Percentiles rank a stretch among this genome's conserved stretches.
These are phyloP conservation scores for Globisporangium cystogenes DNA, from an alignment of 352 stramenopile genomes.

Conservation along the genomic window DNA sequence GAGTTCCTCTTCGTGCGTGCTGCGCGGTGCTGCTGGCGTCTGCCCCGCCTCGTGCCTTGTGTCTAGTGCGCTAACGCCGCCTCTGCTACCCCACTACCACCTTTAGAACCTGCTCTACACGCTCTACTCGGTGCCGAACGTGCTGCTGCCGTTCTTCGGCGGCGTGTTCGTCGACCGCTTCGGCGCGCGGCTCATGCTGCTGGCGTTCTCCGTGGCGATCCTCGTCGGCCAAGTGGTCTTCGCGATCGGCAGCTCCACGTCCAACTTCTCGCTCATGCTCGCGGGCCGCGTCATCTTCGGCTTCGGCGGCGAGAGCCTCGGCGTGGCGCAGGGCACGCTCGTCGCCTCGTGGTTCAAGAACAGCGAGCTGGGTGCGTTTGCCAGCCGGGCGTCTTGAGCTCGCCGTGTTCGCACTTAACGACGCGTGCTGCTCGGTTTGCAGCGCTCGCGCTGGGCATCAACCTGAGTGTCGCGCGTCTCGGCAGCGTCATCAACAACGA, in stretches of 20 bases:
- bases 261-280: slow-evolving; percentile 79
- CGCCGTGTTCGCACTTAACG: neutral
- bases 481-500: slow-evolving; percentile 93
- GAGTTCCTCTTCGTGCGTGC: slow-evolving; percentile 76
- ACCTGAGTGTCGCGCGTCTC: slow-evolving; percentile 86
- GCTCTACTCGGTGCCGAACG: slow-evolving; percentile 91
- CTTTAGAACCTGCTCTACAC: slow-evolving; percentile 94
- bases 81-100: neutral
- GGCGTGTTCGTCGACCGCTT: slow-evolving; percentile 89
- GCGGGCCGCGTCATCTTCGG: slow-evolving; percentile 89
- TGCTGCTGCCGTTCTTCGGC: slow-evolving; percentile 91
- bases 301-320: slow-evolving; percentile 89
- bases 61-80: neutral
- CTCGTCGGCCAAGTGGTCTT: slow-evolving; percentile 86
- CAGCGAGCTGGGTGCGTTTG: slow-evolving; percentile 66
- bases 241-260: slow-evolving; percentile 74
- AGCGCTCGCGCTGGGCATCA: slow-evolving; percentile 90
- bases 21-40: neutral
- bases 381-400: no score
- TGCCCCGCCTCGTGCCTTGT: neutral
- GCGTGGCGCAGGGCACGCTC: slow-evolving; percentile 87
- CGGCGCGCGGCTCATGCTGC: slow-evolving; percentile 76
- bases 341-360: slow-evolving; percentile 92
- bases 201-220: slow-evolving; percentile 84
- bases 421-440: neutral